phyloP scores from a whole-genome alignment of 805 yeast genomes.

The Monosporozyma siamensis region DNA sequence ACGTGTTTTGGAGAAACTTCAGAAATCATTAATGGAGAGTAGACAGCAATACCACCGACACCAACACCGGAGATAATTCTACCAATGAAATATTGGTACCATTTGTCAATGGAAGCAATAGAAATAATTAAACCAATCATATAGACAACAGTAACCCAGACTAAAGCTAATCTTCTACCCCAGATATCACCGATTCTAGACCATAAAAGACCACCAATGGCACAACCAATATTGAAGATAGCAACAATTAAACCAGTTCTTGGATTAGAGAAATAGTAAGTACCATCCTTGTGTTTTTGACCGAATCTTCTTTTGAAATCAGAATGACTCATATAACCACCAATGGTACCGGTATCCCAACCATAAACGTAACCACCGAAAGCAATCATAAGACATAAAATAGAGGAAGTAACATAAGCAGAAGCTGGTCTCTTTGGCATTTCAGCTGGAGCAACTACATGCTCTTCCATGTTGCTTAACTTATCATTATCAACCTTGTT shows the following conservation, averaged over 20 bases:
- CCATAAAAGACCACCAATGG: slow-evolving; percentile 56
- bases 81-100: slow-evolving; percentile 68
- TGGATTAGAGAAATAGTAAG: slow-evolving; percentile 39
- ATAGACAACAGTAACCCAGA: slow-evolving; percentile 42
- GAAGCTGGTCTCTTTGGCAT: slow-evolving; percentile 30
- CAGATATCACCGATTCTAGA: slow-evolving; percentile 51
- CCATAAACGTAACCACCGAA: slow-evolving; percentile 46
- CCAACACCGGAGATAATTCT: slow-evolving; percentile 62
- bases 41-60: slow-evolving; percentile 69
- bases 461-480: too few relatives aligned
- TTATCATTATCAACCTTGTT: slow-evolving; percentile 2
- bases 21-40: slow-evolving; percentile 63
- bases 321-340: slow-evolving; percentile 54
- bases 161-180: slow-evolving; percentile 52
- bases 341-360: slow-evolving; percentile 75
- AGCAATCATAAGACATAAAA: slow-evolving; percentile 27
- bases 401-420: slow-evolving; percentile 27
- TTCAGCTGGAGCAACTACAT: slow-evolving; percentile 1
- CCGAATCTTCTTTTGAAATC: slow-evolving; percentile 55
- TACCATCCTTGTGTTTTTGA: slow-evolving; percentile 34
- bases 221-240: slow-evolving; percentile 66
- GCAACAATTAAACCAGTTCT: slow-evolving; percentile 52
- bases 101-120: slow-evolving; percentile 42
- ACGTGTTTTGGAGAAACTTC: slow-evolving; percentile 62
- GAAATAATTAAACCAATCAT: slow-evolving; percentile 60